These are phyloP conservation scores for Blastomyces percursus DNA, from an alignment of 2,329 filamentous ascomycete species.

Conservation along the genomic window DNA sequence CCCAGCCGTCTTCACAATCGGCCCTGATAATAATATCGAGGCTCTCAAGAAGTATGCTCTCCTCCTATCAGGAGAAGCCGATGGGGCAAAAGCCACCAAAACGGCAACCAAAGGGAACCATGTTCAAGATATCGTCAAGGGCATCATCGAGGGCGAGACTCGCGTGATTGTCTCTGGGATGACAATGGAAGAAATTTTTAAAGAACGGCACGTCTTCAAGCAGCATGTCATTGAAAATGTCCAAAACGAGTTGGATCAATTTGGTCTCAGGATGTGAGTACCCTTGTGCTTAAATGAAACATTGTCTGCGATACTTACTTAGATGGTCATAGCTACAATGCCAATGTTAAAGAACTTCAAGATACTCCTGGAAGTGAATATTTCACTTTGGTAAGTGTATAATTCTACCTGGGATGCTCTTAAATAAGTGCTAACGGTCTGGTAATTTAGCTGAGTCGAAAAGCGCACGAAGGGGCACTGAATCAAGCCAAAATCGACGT, in stretches of 20 bases:
- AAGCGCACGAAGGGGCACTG: constrained; percentile 73
- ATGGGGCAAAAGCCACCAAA: constrained; percentile 27
- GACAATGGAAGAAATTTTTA: constrained; percentile 90
- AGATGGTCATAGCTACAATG: constrained; percentile 44
- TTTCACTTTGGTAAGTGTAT: constrained; percentile 49
- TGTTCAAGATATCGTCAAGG: constrained; percentile 76
- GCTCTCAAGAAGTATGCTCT: constrained; percentile 73
- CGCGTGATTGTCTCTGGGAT: constrained; percentile 72
- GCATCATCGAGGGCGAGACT: constrained; percentile 81
- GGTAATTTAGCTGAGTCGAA: constrained; percentile 49
- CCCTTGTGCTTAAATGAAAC: neutral
- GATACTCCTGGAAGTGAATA: constrained; percentile 74
- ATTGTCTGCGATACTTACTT: constrained; percentile 24
- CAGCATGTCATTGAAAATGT: constrained; percentile 63
- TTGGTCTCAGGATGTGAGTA: constrained; percentile 59
- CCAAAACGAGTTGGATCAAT: constrained; percentile 67
- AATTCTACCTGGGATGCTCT: neutral
- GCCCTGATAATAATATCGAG: constrained; percentile 60
- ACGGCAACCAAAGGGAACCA: constrained; percentile 43
- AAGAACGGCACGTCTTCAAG: constrained; percentile 66
- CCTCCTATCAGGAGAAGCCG: constrained; percentile 56
- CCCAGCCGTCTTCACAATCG: constrained; percentile 76
- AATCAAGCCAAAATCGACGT: constrained; percentile 63
- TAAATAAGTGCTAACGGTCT: neutral
- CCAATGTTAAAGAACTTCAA: constrained; percentile 77